Evolutionary conservation across 257 asterid species (phyloP), one percentile per base, ranked within the genome.

Genomic region (Gardenia jasminoides): DNA sequence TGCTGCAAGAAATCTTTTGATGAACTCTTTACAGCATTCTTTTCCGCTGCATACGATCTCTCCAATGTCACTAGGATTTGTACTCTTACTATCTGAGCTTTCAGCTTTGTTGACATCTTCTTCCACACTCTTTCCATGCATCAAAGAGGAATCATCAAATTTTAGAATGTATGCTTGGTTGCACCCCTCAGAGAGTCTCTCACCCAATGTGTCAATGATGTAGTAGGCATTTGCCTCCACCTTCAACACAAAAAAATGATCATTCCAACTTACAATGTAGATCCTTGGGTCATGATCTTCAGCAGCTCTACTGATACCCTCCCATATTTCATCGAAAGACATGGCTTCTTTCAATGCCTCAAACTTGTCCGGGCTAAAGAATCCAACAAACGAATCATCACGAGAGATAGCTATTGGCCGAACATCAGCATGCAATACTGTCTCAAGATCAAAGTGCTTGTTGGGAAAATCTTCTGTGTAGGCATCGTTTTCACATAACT

Each of bases 181-280:
- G 84, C 97, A 92, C 72, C 96, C 92, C 85, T 89, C 96, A 46
- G 39, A 83, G 5, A 91, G 89, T 84, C 97, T 83, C 83, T 87
- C 96, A 1, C 97, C 97, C 79, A 92, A 86, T 0, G 96, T 88
- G 79, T 92, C 94, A 41, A 92, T 86, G 74, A 91, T 86, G 83
- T 89, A 88, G 62, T 85, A 88, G 41, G 91, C 87, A 20, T 88
- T 46, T 0, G 61, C 72, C 79, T 92, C 96, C 20, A 76, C 88
- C 74, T 91, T 92, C 87, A 92, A 65, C 79, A 91, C 92, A 71
- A 91, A 90, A 86, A 92, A 89, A 87, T 92, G 97, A 67, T 92
- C 96, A 15, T 92, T 88, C 97, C 97, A 92, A 20, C 97, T 90
- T 28, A 92, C 88, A n/a, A 89, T 86, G 85, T 92, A 92, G 16